Conservation (phyloP, 2,329 filamentous ascomycete species). For the Colletotrichum salicis region DNA sequence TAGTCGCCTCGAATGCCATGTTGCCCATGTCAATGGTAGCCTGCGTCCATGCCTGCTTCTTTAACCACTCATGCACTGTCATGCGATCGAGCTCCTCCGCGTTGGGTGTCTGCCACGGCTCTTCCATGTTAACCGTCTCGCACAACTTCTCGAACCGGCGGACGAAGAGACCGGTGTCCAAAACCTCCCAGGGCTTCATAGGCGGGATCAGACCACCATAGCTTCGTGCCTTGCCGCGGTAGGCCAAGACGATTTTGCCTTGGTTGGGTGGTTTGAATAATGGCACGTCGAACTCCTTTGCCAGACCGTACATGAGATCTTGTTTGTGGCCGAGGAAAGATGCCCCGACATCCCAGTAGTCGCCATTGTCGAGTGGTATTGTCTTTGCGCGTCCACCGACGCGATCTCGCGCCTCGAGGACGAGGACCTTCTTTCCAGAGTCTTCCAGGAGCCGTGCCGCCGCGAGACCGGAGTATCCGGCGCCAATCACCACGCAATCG, state of each 20-base stretch:
- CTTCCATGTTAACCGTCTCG: conserved; percentile 26
- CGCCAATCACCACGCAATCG: conserved; percentile 35
- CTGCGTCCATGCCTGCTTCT: conserved; percentile 18
- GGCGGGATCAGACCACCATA: conserved; percentile 36
- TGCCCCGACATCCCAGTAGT: conserved; percentile 38
- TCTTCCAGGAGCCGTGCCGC: conserved; percentile 30
- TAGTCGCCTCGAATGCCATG: conserved; percentile 23
- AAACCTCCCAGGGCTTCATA: conserved; percentile 28
- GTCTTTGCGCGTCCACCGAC: conserved; percentile 34
- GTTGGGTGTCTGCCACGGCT: conserved; percentile 26
- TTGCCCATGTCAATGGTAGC: conserved; percentile 16
- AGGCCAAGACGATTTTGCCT: conserved; percentile 29
- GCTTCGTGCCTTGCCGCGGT: conserved; percentile 23
- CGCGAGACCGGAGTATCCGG: conserved; percentile 29
- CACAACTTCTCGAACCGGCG: conserved; percentile 28
- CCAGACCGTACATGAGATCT: conserved; percentile 29
- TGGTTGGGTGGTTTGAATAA: conserved; percentile 6
- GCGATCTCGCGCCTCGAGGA: conserved; percentile 34
- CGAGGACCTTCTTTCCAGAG: conserved; percentile 17
- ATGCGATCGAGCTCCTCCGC: conserved; percentile 29
- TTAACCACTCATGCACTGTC: conserved; percentile 22
- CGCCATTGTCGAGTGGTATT: conserved; percentile 19
- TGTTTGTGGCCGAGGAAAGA: conserved; percentile 38
- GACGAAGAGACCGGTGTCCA: conserved; percentile 25
- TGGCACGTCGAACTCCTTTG: conserved; percentile 25